A percentile compares a stretch with the other conserved stretches of the same genome.
Conservation (phyloP, 2,329 filamentous ascomycete genomes). For the Fusarium buharicum region DNA sequence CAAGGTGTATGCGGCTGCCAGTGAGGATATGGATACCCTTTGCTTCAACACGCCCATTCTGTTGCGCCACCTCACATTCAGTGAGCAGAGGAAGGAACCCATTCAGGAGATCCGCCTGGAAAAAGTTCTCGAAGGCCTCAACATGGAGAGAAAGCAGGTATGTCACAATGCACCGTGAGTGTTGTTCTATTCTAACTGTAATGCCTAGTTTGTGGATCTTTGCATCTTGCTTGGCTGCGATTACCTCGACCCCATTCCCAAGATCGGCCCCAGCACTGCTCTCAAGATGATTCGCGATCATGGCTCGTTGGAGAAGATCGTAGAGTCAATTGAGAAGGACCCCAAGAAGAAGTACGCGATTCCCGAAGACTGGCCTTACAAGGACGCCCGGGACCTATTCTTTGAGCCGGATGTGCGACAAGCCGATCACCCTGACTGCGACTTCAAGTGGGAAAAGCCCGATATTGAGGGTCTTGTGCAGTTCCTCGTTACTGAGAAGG, state of each 20-base stretch:
- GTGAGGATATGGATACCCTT: slow-evolving; percentile 98
- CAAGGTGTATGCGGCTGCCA: slow-evolving; percentile 96
- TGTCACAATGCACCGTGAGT: neutral
- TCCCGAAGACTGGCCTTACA: slow-evolving; percentile 96
- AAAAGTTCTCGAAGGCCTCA: slow-evolving; percentile 85
- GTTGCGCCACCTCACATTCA: slow-evolving; percentile 92
- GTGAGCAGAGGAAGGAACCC: slow-evolving; percentile 95
- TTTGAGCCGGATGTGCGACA: slow-evolving; percentile 87
- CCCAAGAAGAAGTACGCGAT: slow-evolving; percentile 82
- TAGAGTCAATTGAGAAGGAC: slow-evolving; percentile 81
- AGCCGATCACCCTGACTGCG: slow-evolving; percentile 86
- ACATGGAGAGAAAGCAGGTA: slow-evolving; percentile 89
- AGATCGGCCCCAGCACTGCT: slow-evolving; percentile 90
- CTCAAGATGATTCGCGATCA: slow-evolving; percentile 95
- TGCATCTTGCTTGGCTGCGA: slow-evolving; percentile 98
- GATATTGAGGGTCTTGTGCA: slow-evolving; percentile 90
- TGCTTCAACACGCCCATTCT: slow-evolving; percentile 95
- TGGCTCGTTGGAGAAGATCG: slow-evolving; percentile 85
- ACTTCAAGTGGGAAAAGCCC: slow-evolving; percentile 98
- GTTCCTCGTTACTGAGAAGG: slow-evolving; percentile 92
- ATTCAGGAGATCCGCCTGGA: slow-evolving; percentile 94
- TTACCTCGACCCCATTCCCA: slow-evolving; percentile 96
- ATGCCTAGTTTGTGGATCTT: slow-evolving; percentile 86
- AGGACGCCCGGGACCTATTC: slow-evolving; percentile 91
- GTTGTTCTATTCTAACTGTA: slow-evolving; percentile 15